A percentile compares a stretch with the other conserved stretches of the same genome.
phyloP scores from a whole-genome alignment of 805 yeast species.

The Saturnispora quitensis region DNA sequence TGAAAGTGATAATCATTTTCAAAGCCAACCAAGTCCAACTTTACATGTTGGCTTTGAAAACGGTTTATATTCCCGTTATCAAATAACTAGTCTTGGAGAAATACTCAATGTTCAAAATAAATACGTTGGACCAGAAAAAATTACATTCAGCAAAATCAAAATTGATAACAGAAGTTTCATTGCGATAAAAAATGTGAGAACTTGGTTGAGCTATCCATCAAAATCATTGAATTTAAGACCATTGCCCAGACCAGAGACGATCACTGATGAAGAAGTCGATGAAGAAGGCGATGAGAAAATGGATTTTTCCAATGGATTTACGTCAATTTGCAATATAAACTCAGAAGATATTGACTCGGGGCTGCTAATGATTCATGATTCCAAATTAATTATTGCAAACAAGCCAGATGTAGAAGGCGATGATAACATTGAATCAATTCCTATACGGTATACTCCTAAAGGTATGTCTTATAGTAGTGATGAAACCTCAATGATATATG shows the following conservation, averaged over 20 bases:
- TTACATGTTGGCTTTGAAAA: conserved; percentile 77
- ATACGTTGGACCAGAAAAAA: conserved; percentile 65
- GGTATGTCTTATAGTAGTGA: conserved; percentile 25
- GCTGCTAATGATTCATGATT: conserved; percentile 50
- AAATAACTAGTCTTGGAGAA: conserved; percentile 55
- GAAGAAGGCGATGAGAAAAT: neutral
- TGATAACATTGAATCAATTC: conserved; percentile 29
- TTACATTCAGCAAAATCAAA: conserved; percentile 36
- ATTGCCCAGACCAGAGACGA: conserved; percentile 33
- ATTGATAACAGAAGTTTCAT: conserved; percentile 28
- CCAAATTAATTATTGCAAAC: conserved; percentile 46
- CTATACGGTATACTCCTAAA: conserved; percentile 44
- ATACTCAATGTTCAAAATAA: conserved; percentile 55
- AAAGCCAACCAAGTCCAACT: conserved; percentile 17
- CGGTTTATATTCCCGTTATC: conserved; percentile 67
- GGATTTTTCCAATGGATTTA: conserved; percentile 19
- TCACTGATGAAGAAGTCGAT: conserved; percentile 23
- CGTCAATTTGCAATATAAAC: conserved; percentile 39
- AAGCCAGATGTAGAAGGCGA: conserved; percentile 15
- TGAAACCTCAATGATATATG: conserved; percentile 25
- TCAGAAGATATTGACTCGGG: conserved; percentile 60
- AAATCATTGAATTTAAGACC: conserved; percentile 36
- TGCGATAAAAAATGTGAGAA: conserved; percentile 42
- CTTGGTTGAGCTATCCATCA: conserved; percentile 45
- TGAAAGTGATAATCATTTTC: neutral